Evolutionary conservation across 495 filamentous ascomycete species (phyloP).

Genomic region (Penicillium bialowiezense): DNA sequence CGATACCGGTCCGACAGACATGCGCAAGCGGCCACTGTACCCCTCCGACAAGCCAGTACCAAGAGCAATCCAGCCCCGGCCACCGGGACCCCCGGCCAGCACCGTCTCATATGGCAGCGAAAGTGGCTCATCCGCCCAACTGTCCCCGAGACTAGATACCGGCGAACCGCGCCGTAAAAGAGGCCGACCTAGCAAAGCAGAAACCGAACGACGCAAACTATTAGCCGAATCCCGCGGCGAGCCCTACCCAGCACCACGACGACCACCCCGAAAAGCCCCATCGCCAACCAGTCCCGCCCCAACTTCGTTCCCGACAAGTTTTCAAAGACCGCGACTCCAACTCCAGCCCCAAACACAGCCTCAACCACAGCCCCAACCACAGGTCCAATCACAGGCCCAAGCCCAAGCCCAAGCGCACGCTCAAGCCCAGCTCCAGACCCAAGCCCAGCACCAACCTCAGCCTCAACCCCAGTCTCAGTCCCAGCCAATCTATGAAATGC

Average conservation of each 20-base stretch:
- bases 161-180: slow-evolving; percentile 55
- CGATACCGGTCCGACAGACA: slow-evolving; percentile 20
- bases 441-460: slow-evolving; percentile 5
- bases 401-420: not conserved
- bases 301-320: too few species aligned
- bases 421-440: slow-evolving; percentile 1
- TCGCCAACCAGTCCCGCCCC: slow-evolving; percentile 31
- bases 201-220: slow-evolving; percentile 48
- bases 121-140: slow-evolving; percentile 35
- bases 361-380: too few species aligned
- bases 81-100: slow-evolving; percentile 35
- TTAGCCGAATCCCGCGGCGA: slow-evolving; percentile 53
- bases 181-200: slow-evolving; percentile 57
- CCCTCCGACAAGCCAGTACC: slow-evolving; percentile 35
- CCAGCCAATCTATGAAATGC: slow-evolving; percentile 11
- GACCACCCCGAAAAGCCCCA: slow-evolving; percentile 24
- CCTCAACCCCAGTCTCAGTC: not conserved
- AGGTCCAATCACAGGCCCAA: too few species aligned
- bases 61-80: slow-evolving; percentile 44
- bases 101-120: slow-evolving; percentile 39
- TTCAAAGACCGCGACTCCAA: too few species aligned
- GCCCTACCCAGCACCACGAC: slow-evolving; percentile 42
- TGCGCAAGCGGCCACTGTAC: slow-evolving; percentile 37
- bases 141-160: slow-evolving; percentile 34
- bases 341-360: too few species aligned